Conservation (phyloP, 495 filamentous ascomycete species). For the Penicillium cosmopolitanum region DNA sequence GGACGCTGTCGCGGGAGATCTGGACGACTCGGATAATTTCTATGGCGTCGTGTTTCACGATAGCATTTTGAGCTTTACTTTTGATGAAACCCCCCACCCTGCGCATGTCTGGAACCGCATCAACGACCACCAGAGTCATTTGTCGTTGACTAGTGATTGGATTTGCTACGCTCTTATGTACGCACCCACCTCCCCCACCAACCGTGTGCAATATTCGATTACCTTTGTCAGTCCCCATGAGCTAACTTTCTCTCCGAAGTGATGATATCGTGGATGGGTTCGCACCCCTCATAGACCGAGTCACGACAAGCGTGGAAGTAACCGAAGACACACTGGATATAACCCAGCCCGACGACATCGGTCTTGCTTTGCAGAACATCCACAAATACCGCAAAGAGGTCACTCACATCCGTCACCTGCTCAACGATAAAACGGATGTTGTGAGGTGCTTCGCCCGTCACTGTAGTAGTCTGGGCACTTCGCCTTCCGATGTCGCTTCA, state of each 20-base stretch:
- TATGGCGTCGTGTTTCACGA: constrained; percentile 92
- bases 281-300: constrained; percentile 74
- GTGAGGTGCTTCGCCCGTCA: constrained; percentile 91
- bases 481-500: constrained; percentile 82
- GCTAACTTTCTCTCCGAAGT: constrained; percentile 38
- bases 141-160: constrained; percentile 88
- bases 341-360: constrained; percentile 79
- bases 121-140: constrained; percentile 80
- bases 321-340: constrained; percentile 90
- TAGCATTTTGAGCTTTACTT: constrained; percentile 85
- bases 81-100: constrained; percentile 74
- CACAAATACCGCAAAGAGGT: constrained; percentile 87
- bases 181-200: constrained; percentile 27
- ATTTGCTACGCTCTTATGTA: constrained; percentile 96
- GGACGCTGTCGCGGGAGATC: constrained; percentile 66
- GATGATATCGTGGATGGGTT: constrained; percentile 95
- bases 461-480: constrained; percentile 84
- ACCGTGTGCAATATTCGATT: constrained; percentile 12
- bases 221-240: neutral
- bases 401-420: constrained; percentile 79
- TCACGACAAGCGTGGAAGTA: constrained; percentile 78
- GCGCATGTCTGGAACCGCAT: constrained; percentile 83
- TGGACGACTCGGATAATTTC: constrained; percentile 78
- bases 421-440: constrained; percentile 92
- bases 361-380: constrained; percentile 75